Conservation (phyloP, 2,329 filamentous ascomycete genomes). For the Ophiocordyceps camponoti-rufipedis region DNA sequence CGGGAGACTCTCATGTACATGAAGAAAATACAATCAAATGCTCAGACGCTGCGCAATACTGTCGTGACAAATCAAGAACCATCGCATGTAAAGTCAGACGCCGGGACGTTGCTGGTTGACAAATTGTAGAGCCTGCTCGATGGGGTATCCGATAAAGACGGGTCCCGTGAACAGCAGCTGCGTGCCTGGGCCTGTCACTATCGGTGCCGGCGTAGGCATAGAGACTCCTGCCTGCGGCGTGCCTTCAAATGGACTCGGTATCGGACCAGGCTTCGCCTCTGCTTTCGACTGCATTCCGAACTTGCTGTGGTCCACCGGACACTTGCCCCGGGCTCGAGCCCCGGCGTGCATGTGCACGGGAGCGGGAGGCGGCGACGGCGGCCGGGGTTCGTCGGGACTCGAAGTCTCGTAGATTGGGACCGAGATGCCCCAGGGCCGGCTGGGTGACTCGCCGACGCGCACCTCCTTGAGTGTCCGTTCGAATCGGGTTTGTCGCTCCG, state of each 20-base stretch:
- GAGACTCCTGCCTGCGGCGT: constrained; percentile 3
- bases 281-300: constrained; percentile 9
- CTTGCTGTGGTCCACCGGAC: constrained; percentile 38
- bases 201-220: no score
- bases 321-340: constrained; percentile 26
- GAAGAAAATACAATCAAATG: no score
- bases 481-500: constrained; percentile 54
- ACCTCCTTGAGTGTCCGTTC: constrained; percentile 76
- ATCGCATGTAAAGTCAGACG: constrained; percentile 5
- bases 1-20: background rate
- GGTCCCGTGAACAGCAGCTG: constrained; percentile 84
- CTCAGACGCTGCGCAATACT: background rate
- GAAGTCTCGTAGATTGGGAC: constrained; percentile 43
- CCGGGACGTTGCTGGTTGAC: constrained; percentile 39
- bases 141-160: constrained; percentile 80
- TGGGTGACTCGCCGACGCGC: constrained; percentile 84
- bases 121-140: constrained; percentile 63
- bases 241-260: constrained; percentile 2
- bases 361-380: constrained; percentile 38
- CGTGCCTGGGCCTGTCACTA: no score
- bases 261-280: constrained; percentile 3
- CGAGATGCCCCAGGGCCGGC: constrained; percentile 79
- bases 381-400: constrained; percentile 19
- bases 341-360: constrained; percentile 31
- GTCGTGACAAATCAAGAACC: background rate